Evolutionary conservation across 495 filamentous ascomycete species (phyloP), one percentile per base, ranked within the genome.

Genomic region (Terfezia boudieri): DNA sequence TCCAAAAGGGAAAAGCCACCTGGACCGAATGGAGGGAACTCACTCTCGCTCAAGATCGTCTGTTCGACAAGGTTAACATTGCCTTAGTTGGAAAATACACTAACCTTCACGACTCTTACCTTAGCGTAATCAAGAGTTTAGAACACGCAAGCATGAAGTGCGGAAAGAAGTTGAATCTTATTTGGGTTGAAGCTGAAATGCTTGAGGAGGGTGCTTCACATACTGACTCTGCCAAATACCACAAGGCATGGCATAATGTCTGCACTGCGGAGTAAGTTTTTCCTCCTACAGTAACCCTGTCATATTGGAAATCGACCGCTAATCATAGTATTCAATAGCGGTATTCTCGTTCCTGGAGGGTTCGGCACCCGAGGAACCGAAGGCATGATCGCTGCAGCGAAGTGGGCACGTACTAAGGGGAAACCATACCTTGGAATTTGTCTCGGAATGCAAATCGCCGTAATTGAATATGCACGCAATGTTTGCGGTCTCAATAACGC

Each of bases 61-160:
- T 74, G 49, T 73, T 74, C 53, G 81, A 87, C 17, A 71, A 75
- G 2, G 84, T 98, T 53, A 70, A 71, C 10, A 93, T 98, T 62
- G 86, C 78, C 6, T 73, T 98, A 6, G 88, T 98, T 23, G 90
- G 90, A 57, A 96, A 98, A 67, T 96, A 96, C 67, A 78, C 76
- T 16, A 72, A 76, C 14, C 75, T 87, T 20, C 79, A 86, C 43
- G 90, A 98, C 67, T 76, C 81, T 6, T 96, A 96, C 61, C 71
- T 89, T 36, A 81, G 74, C 55, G 82, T 93, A 22, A 73, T 75
- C 61, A 94, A 94, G 66, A 74, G 85, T 0, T 71, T 98, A 2
- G 90, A 96, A 66, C 90, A 96, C 66, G 77, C 84, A 2, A 75
- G 88, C 4, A 98, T 98, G 90, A 74, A 76, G 37, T 89, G 84